These are phyloP conservation scores for Pestalotiopsis sp. DNA, from an alignment of 2,329 filamentous ascomycete genomes.

Conservation along the genomic window DNA sequence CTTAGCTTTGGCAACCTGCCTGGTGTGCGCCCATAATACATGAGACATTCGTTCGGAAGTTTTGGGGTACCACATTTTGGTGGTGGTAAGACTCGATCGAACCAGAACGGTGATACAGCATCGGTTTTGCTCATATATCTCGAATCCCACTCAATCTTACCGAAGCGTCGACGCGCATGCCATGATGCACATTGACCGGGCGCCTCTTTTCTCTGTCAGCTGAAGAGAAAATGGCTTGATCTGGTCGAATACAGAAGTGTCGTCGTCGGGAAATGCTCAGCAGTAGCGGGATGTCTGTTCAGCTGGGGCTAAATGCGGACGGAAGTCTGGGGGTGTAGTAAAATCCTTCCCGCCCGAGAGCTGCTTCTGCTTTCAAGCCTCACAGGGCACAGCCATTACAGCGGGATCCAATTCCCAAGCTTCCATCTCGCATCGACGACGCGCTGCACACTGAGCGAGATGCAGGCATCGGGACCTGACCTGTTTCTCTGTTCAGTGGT, in stretches of 20 bases:
- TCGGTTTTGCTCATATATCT: neutral
- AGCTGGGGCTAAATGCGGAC: neutral
- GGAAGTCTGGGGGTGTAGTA: too few relatives aligned
- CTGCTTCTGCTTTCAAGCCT: too few relatives aligned
- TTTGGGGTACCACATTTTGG: constrained; percentile 8
- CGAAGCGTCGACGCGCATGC: neutral
- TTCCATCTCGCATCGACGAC: neutral
- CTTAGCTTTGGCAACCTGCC: too few relatives aligned
- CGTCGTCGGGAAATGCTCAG: neutral
- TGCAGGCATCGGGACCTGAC: constrained; percentile 3
- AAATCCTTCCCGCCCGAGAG: too few relatives aligned
- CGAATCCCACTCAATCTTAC: neutral
- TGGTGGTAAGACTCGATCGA: constrained; percentile 2
- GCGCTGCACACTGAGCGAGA: neutral
- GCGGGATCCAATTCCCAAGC: neutral
- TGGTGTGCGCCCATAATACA: neutral
- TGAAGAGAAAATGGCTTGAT: neutral
- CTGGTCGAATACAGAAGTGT: neutral
- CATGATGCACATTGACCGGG: neutral
- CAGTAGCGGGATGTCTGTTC: neutral
- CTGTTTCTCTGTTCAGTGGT: neutral
- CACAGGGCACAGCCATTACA: too few relatives aligned
- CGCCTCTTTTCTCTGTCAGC: neutral
- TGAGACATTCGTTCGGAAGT: constrained; percentile 12
- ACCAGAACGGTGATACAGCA: neutral